Percentiles rank a stretch among this genome's conserved stretches.
phyloP scores from a whole-genome alignment of 2,329 filamentous ascomycete genomes.

The Neofusicoccum parvum region DNA sequence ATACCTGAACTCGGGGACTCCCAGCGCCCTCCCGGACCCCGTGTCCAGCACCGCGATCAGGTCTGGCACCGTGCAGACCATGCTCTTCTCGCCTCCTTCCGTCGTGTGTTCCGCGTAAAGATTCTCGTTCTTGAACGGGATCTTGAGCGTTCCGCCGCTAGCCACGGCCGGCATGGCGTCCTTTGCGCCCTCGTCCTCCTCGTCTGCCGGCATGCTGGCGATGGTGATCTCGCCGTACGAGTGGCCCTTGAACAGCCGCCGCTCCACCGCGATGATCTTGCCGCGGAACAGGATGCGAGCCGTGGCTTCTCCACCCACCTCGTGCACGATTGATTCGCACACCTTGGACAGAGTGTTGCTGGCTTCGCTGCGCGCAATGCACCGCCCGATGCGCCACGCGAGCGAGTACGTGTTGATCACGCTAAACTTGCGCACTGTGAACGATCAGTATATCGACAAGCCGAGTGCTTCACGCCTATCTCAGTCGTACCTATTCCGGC shows the following conservation, averaged over 20 bases:
- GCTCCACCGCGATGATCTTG: constrained; percentile 64
- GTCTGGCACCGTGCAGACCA: constrained; percentile 50
- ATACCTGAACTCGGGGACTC: constrained; percentile 21
- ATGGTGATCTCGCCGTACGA: constrained; percentile 63
- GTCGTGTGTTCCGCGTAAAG: constrained; percentile 56
- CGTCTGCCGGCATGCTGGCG: constrained; percentile 31
- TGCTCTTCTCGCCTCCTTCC: constrained; percentile 37
- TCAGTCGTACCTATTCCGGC: constrained; percentile 28
- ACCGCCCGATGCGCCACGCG: constrained; percentile 59
- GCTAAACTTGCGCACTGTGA: constrained; percentile 27
- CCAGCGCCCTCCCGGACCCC: constrained; percentile 13
- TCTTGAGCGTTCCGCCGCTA: constrained; percentile 55
- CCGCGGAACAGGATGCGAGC: constrained; percentile 64
- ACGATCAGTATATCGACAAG: constrained; percentile 18
- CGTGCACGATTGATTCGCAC: constrained; percentile 44
- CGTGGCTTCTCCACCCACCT: constrained; percentile 46
- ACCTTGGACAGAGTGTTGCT: constrained; percentile 46
- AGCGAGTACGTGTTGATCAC: constrained; percentile 47
- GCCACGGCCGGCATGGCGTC: constrained; percentile 20
- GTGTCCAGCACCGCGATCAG: constrained; percentile 21
- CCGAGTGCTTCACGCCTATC: too few relatives aligned
- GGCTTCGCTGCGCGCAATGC: constrained; percentile 55
- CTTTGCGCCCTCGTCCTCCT: constrained; percentile 30
- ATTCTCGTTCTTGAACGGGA: constrained; percentile 76
- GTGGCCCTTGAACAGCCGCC: constrained; percentile 59